Conservation (phyloP, 1,284 basidiomycete genomes). For the Austropuccinia psidii region DNA sequence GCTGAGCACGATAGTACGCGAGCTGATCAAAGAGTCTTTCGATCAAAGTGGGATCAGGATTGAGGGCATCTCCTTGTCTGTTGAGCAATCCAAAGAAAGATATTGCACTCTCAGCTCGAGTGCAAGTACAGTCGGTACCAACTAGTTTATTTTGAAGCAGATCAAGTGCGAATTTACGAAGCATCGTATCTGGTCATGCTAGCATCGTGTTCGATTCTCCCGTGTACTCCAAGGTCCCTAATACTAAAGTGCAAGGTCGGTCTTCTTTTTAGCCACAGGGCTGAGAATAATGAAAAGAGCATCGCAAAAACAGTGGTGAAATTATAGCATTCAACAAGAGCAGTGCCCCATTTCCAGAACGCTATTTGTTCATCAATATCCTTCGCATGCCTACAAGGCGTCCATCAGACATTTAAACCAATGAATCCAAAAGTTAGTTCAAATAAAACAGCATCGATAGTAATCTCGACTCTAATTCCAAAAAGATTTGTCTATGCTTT, state of each 20-base stretch:
- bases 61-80: slow-evolving; percentile 25
- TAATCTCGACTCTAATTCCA: too few relatives aligned
- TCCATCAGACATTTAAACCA: background rate
- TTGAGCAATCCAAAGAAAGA: background rate
- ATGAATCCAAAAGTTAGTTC: background rate
- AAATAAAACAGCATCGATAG: too few relatives aligned
- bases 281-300: background rate
- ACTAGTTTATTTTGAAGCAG: too few relatives aligned
- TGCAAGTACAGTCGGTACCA: too few relatives aligned
- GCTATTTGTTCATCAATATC: slow-evolving; percentile 11
- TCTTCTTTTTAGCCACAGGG: background rate
- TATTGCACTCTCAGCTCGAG: too few relatives aligned
- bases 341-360: background rate
- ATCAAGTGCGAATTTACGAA: background rate
- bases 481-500: background rate
- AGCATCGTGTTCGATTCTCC: slow-evolving; percentile 30
- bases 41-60: slow-evolving; percentile 6
- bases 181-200: slow-evolving; percentile 26
- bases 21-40: slow-evolving; percentile 7
- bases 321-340: slow-evolving; percentile 23
- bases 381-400: background rate
- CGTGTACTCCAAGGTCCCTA: slow-evolving; percentile 6
- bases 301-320: slow-evolving; percentile 16
- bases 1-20: too few relatives aligned
- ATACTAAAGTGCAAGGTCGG: slow-evolving; percentile 20